Evolutionary conservation across 1,284 basidiomycete species (phyloP).

Genomic region (Ustilago xerochloae): DNA sequence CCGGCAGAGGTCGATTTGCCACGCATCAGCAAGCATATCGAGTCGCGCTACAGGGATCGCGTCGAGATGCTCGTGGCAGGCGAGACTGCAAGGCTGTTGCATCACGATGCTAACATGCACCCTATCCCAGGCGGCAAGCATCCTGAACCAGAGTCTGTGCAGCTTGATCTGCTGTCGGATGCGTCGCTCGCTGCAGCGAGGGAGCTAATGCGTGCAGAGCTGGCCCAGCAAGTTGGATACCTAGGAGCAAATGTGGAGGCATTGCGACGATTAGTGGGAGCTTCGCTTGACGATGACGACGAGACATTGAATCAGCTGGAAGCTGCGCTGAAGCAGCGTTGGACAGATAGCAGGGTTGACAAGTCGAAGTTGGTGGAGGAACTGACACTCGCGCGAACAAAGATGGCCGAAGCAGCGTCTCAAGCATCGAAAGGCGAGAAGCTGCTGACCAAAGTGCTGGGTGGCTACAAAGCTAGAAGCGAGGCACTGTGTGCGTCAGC

Average conservation of each 20-base stretch:
- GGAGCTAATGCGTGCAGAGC: slow-evolving; percentile 79
- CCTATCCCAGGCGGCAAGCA: slow-evolving; percentile 85
- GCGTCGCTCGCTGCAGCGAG: slow-evolving; percentile 80
- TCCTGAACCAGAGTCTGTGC: slow-evolving; percentile 79
- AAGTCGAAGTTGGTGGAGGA: slow-evolving; percentile 75
- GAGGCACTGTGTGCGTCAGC: slow-evolving; percentile 74
- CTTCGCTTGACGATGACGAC: slow-evolving; percentile 70
- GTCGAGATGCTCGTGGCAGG: slow-evolving; percentile 79
- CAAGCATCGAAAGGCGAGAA: slow-evolving; percentile 89
- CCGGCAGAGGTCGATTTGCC: slow-evolving; percentile 84
- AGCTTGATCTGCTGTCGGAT: slow-evolving; percentile 82
- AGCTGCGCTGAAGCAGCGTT: slow-evolving; percentile 73
- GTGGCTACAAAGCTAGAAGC: slow-evolving; percentile 87
- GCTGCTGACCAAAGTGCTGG: slow-evolving; percentile 85
- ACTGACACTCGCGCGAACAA: slow-evolving; percentile 76
- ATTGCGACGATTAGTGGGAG: slow-evolving; percentile 71
- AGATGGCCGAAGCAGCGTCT: slow-evolving; percentile 83
- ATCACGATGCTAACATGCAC: slow-evolving; percentile 87
- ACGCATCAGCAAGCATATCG: slow-evolving; percentile 72
- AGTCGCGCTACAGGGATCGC: slow-evolving; percentile 58
- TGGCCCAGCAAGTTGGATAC: slow-evolving; percentile 83
- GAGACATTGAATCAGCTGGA: slow-evolving; percentile 68
- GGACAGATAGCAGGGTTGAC: slow-evolving; percentile 70
- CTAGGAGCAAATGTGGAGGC: slow-evolving; percentile 83
- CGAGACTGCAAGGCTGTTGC: slow-evolving; percentile 83